phyloP scores from a whole-genome alignment of 345 rosid genomes.

The Eucalyptus cloeziana region DNA sequence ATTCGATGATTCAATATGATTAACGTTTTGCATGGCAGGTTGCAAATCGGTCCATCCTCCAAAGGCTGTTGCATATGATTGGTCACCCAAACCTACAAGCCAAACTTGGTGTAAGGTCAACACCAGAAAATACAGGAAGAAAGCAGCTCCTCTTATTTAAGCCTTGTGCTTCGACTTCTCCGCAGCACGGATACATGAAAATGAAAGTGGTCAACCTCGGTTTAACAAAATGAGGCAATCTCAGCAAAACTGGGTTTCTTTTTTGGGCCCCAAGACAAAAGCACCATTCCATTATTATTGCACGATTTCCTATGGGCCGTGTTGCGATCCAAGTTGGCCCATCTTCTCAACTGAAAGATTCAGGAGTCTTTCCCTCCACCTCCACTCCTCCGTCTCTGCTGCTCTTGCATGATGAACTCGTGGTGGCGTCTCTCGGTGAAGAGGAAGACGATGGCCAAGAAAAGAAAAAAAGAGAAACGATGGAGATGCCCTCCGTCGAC shows the following conservation, averaged over 20 bases:
- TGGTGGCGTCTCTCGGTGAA: background rate
- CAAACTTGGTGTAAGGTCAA: background rate
- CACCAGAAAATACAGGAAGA: background rate
- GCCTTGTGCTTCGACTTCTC: background rate
- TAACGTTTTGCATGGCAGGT: background rate
- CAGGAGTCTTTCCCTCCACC: rapidly evolving
- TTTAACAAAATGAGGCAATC: background rate
- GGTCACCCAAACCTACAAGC: too few relatives aligned
- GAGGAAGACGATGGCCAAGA: background rate
- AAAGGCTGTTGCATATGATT: background rate
- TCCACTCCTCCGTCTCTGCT: background rate
- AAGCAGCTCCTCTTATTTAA: background rate
- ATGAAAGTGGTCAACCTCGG: background rate
- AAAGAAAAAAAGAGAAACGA: background rate
- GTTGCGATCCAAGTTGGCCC: background rate
- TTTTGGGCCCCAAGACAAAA: background rate
- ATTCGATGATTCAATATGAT: background rate
- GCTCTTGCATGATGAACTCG: background rate
- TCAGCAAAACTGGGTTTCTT: background rate
- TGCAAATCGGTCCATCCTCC: rapidly evolving
- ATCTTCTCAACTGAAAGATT: background rate
- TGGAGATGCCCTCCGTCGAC: background rate
- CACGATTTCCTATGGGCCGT: background rate
- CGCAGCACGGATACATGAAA: background rate
- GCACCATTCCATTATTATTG: background rate